These are phyloP conservation scores for Colletotrichum shisoi DNA, from an alignment of 2,329 filamentous ascomycete species.

Conservation along the genomic window DNA sequence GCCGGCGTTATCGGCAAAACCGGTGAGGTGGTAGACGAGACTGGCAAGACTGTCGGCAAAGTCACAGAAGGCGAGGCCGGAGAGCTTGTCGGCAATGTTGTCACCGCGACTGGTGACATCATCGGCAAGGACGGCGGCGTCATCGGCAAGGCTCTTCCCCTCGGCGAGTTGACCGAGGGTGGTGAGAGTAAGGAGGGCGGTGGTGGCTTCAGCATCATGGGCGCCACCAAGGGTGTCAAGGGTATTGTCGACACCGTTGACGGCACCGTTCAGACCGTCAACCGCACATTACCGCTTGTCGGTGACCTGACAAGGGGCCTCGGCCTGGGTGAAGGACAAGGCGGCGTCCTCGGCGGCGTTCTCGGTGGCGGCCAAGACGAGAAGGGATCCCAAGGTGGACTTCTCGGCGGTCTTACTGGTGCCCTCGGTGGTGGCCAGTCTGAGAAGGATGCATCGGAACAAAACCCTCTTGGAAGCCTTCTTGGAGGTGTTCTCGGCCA, in stretches of 20 bases:
- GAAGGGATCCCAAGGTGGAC: constrained; percentile 17
- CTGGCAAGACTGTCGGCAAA: constrained; percentile 55
- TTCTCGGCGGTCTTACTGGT: constrained; percentile 14
- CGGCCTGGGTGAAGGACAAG: constrained; percentile 37
- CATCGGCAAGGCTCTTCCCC: constrained; percentile 51
- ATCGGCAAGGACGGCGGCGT: constrained; percentile 52
- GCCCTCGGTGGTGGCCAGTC: constrained; percentile 15
- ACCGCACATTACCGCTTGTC: constrained; percentile 38
- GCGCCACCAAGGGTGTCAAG: constrained; percentile 44
- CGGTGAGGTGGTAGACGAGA: constrained; percentile 56
- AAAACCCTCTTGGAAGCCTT: constrained; percentile 18
- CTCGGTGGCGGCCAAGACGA: constrained; percentile 13
- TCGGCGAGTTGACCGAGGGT: constrained; percentile 53
- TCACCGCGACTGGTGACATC: constrained; percentile 50
- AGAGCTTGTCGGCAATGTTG: constrained; percentile 53
- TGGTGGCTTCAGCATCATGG: constrained; percentile 45
- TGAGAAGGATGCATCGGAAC: constrained; percentile 17
- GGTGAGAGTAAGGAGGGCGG: constrained; percentile 47
- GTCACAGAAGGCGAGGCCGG: constrained; percentile 53
- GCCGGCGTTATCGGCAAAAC: constrained; percentile 55
- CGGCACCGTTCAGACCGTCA: constrained; percentile 43
- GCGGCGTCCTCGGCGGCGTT: constrained; percentile 36
- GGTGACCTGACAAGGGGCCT: constrained; percentile 39
- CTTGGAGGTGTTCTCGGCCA: constrained; percentile 26
- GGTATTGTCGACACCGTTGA: constrained; percentile 39